These are phyloP conservation scores for Lentinula aciculospora DNA, from an alignment of 768 basidiomycete species.

Conservation along the genomic window DNA sequence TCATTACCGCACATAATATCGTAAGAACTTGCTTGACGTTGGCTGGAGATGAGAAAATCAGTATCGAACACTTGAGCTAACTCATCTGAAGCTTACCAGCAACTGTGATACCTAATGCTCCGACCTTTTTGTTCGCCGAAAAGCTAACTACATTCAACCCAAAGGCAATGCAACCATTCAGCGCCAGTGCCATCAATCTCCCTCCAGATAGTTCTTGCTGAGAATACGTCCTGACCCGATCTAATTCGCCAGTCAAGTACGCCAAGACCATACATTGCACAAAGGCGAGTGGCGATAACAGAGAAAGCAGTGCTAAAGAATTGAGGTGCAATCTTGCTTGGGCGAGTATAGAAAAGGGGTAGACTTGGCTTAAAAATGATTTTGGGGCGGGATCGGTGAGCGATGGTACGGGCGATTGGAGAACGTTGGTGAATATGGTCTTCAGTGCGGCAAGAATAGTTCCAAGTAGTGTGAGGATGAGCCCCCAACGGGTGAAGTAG, in stretches of 20 bases:
- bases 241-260: constrained; percentile 75
- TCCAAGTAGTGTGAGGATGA: constrained; percentile 84
- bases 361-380: constrained; percentile 12
- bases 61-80: background rate
- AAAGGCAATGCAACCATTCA: constrained; percentile 89
- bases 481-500: constrained; percentile 80
- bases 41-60: constrained; percentile 33
- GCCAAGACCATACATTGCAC: constrained; percentile 80
- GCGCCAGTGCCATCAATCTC: constrained; percentile 48
- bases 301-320: constrained; percentile 81
- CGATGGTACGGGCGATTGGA: constrained; percentile 41
- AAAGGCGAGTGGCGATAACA: constrained; percentile 91
- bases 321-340: constrained; percentile 39
- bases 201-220: constrained; percentile 29
- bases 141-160: constrained; percentile 92
- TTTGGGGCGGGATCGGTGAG: constrained; percentile 9
- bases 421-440: constrained; percentile 85
- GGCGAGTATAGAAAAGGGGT: constrained; percentile 17
- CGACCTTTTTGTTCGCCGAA: constrained; percentile 90
- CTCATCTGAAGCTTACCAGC: constrained; percentile 46
- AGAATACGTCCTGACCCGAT: constrained; percentile 45
- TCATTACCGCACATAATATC: constrained; percentile 71
- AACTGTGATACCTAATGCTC: constrained; percentile 87
- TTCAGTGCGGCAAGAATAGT: constrained; percentile 91
- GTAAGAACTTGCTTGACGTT: constrained; percentile 95